A percentile compares a stretch with the other conserved stretches of the same genome.
Evolutionary conservation across 768 basidiomycete genomes (phyloP).

Genomic region (Cubamyces sp.): DNA sequence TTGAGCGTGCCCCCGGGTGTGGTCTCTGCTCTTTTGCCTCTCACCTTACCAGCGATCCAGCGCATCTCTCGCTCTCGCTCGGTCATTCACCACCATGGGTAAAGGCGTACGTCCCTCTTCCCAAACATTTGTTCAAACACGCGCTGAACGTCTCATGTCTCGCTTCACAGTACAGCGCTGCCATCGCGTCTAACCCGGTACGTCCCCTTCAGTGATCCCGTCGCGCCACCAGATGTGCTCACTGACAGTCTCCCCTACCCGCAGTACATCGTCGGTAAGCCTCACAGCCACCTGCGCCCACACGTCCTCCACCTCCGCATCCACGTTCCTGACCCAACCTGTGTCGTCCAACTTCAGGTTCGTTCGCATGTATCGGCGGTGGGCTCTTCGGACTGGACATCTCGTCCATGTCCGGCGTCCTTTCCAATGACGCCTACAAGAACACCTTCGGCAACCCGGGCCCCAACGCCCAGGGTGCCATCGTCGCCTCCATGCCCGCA

Average conservation of each 20-base stretch:
- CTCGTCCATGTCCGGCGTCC: constrained; percentile 79
- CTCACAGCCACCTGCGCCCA: neutral
- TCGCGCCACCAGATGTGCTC: neutral
- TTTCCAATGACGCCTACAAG: constrained; percentile 48
- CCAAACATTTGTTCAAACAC: neutral
- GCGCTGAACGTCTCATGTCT: neutral
- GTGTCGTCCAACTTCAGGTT: constrained; percentile 36
- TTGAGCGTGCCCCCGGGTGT: neutral
- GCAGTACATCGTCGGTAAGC: constrained; percentile 66
- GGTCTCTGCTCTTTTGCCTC: neutral
- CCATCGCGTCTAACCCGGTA: constrained; percentile 64
- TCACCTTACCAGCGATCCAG: constrained; percentile 8
- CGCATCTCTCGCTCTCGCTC: constrained; percentile 5
- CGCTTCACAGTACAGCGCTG: constrained; percentile 50
- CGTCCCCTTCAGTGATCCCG: constrained; percentile 17
- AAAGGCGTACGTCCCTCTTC: constrained; percentile 14
- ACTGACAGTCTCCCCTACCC: neutral
- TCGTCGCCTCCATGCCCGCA: constrained; percentile 80
- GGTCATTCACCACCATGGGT: constrained; percentile 14
- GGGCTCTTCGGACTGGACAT: constrained; percentile 83
- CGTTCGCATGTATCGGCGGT: constrained; percentile 82
- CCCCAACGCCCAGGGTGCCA: constrained; percentile 66
- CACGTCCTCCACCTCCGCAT: neutral
- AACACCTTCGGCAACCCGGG: constrained; percentile 44
- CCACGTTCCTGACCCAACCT: neutral